Conservation (phyloP, 2,329 filamentous ascomycete genomes). For the Colletotrichum ledebouriae region DNA sequence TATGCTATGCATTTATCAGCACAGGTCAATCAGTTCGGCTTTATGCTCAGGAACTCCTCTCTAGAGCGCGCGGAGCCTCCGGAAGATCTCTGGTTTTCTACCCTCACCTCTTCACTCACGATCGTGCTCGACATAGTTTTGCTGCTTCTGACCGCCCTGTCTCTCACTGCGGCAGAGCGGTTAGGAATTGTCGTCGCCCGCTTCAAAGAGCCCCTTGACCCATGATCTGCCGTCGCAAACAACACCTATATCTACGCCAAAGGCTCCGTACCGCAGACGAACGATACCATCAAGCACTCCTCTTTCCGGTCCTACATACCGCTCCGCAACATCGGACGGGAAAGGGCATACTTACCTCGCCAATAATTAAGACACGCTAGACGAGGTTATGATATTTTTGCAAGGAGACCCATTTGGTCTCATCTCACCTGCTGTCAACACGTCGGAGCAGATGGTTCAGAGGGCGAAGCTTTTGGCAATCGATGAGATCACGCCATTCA, state of each 20-base stretch:
- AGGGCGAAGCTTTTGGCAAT: conserved; percentile 14
- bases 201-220: conserved; percentile 40
- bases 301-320: conserved; percentile 40
- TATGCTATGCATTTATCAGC: neutral
- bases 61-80: neutral
- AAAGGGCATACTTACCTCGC: conserved; percentile 39
- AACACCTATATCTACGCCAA: conserved; percentile 42
- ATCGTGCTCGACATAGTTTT: conserved; percentile 3
- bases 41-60: neutral
- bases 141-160: neutral
- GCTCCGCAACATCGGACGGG: conserved; percentile 36
- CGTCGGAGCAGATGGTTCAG: conserved; percentile 32
- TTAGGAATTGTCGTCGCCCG: conserved; percentile 40
- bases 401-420: conserved; percentile 41
- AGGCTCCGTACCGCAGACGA: conserved; percentile 33
- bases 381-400: conserved; percentile 41
- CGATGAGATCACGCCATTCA: conserved; percentile 43
- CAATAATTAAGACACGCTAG: conserved; percentile 33
- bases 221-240: conserved; percentile 27
- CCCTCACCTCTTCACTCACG: too few species aligned
- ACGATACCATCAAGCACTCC: conserved; percentile 35
- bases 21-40: neutral
- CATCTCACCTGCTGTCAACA: conserved; percentile 25
- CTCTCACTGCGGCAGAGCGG: neutral
- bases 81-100: neutral